Percentiles rank a stretch among this genome's conserved stretches.
Conservation (phyloP, 768 basidiomycete species). For the Mycena rebaudengoi region DNA sequence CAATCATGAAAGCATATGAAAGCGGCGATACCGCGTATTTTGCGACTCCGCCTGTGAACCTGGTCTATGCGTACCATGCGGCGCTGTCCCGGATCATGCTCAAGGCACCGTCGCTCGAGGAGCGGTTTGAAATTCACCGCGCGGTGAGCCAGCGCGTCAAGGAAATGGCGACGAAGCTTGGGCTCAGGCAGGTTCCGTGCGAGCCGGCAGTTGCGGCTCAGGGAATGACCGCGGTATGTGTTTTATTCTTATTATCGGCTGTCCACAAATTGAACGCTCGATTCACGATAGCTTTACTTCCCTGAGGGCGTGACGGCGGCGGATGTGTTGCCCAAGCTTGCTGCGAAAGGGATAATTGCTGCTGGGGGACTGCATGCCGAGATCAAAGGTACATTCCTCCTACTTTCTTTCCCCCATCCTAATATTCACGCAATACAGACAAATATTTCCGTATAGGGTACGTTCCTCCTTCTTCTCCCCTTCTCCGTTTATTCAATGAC, state of each 20-base stretch:
- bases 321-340: conserved; percentile 81
- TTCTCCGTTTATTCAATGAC: conserved; percentile 10
- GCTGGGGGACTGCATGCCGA: conserved; percentile 89
- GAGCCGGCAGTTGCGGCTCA: conserved; percentile 77
- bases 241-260: not conserved
- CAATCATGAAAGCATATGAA: conserved; percentile 95
- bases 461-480: conserved; percentile 30
- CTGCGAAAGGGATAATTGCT: conserved; percentile 76
- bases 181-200: conserved; percentile 77
- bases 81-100: conserved; percentile 79
- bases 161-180: conserved; percentile 67
- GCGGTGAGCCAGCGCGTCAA: conserved; percentile 76
- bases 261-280: not conserved
- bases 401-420: not conserved
- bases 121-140: conserved; percentile 81
- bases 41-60: conserved; percentile 94
- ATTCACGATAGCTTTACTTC: conserved; percentile 75
- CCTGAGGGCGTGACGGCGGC: conserved; percentile 82
- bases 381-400: conserved; percentile 70
- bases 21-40: conserved; percentile 85
- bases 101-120: conserved; percentile 68
- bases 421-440: conserved; percentile 48
- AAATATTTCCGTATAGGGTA: conserved; percentile 93
- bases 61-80: conserved; percentile 91
- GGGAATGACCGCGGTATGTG: conserved; percentile 88